Evolutionary conservation across 2,329 filamentous ascomycete species (phyloP), one percentile per base, ranked within the genome.

Genomic region (Fusarium miscanthi): DNA sequence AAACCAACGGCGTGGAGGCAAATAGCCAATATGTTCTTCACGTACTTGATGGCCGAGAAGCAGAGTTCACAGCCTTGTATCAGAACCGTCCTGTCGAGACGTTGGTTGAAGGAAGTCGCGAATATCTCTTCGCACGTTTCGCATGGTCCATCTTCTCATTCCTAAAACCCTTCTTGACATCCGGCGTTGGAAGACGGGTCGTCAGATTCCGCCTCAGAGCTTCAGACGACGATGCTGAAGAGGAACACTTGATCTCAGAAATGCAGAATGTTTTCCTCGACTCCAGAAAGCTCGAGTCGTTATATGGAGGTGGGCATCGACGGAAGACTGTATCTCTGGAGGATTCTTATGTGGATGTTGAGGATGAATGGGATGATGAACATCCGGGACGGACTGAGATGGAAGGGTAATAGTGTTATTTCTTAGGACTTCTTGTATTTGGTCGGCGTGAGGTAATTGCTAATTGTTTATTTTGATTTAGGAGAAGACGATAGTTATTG

Each of bases 361-460:
- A 73, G 23, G 71, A 73, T 56, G 70, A 69, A 13, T 73, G 71
- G 71, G 71, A 73, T 16, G 70, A 72, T 21, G 71, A 72, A 12
- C 48, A 72, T 7, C 51, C 56, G 0, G 59, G 63, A 1, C 40
- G 69, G 6, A 72, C 64, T 16, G 71, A 73, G 70, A 73, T 73
- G 71, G 71, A 73, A 43, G 71, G 56, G 19, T 70, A 30, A 30
- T 30, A 46, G 42, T 31, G 40, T n/a, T 14, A 27, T n/a, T 30
- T 42, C n/a, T 53, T 53, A 40, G 21, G 33, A 53, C 16, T 16
- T 30, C n/a, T 30, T n/a, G 48, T 42, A 56, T 30, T 21, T 31
- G 33, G 27, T 35, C 14, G 31, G 48, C 25, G 31, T 37, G 31
- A 43, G 21, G 37, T 8, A 37, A 31, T 54, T 54, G 25, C 37